Evolutionary conservation across 768 basidiomycete species (phyloP).

Genomic region (Termitomyces titanicus): DNA sequence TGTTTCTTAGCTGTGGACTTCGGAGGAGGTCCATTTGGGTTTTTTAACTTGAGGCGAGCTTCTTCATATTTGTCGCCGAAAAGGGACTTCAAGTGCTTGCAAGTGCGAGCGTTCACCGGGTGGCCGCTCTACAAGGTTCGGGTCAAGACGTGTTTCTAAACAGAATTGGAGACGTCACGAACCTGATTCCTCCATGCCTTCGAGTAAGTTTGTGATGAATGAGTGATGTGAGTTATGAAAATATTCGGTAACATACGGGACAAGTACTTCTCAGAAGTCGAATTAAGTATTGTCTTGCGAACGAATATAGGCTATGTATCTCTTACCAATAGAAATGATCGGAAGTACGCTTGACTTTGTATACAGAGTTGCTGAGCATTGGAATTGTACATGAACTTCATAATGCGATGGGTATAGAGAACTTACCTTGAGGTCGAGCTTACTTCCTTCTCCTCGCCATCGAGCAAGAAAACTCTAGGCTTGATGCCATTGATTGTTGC

Average conservation of each 20-base stretch:
- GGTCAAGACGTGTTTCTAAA: background rate
- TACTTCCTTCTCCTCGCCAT: constrained; percentile 47
- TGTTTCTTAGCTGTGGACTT: constrained; percentile 22
- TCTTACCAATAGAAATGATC: constrained; percentile 42
- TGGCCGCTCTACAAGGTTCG: constrained; percentile 19
- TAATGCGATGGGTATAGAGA: background rate
- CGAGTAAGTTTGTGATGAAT: background rate
- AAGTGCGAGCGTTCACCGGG: constrained; percentile 44
- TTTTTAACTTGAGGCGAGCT: constrained; percentile 40
- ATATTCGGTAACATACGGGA: constrained; percentile 20
- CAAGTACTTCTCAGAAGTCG: constrained; percentile 23
- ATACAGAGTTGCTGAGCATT: constrained; percentile 32
- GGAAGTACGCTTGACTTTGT: constrained; percentile 39
- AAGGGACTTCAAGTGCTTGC: constrained; percentile 42
- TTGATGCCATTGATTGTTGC: constrained; percentile 49
- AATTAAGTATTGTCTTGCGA: constrained; percentile 1
- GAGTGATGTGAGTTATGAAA: background rate
- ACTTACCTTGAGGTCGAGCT: constrained; percentile 30
- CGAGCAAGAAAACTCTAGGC: constrained; percentile 41
- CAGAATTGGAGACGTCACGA: background rate
- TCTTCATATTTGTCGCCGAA: constrained; percentile 45
- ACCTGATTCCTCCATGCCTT: constrained; percentile 34
- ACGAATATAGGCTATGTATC: background rate
- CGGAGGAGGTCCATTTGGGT: constrained; percentile 29
- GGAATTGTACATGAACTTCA: background rate